A percentile compares a stretch with the other conserved stretches of the same genome.
phyloP scores from a whole-genome alignment of 1,139 yeast genomes.

The Diutina ranongensis region DNA sequence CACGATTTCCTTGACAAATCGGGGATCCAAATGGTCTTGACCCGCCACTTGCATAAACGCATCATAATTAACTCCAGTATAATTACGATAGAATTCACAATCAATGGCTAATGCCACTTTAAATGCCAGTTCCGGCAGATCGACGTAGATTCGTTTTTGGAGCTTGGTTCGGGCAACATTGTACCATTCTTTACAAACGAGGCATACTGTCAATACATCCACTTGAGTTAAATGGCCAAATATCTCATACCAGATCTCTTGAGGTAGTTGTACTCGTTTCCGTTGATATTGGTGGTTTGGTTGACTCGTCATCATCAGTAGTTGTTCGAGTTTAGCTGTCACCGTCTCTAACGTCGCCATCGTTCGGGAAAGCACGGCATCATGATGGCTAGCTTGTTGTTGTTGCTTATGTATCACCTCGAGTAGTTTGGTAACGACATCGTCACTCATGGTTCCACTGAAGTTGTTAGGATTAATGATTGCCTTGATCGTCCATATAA shows the following conservation, averaged over 20 bases:
- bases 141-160: slow-evolving; percentile 3
- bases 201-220: neutral
- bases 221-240: slow-evolving; percentile 2
- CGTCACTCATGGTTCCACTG: slow-evolving; percentile 1
- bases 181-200: slow-evolving; percentile 2
- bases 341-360: neutral
- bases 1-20: slow-evolving; percentile 4
- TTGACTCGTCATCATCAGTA: no score
- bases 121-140: slow-evolving; percentile 1
- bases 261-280: neutral
- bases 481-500: no score
- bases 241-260: neutral
- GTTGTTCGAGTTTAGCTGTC: neutral
- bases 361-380: neutral
- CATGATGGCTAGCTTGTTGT: neutral
- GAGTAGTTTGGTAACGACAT: neutral
- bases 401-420: neutral
- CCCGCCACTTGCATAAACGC: slow-evolving; percentile 5
- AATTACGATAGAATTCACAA: slow-evolving; percentile 4
- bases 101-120: slow-evolving; percentile 2
- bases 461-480: no score
- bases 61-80: slow-evolving; percentile 5
- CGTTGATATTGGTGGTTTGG: neutral
- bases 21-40: slow-evolving; percentile 1
- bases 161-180: neutral